Evolutionary conservation across 106 monocot genomes (phyloP), one percentile per base, ranked within the genome.

Genomic region (Platanthera guangdongensis): DNA sequence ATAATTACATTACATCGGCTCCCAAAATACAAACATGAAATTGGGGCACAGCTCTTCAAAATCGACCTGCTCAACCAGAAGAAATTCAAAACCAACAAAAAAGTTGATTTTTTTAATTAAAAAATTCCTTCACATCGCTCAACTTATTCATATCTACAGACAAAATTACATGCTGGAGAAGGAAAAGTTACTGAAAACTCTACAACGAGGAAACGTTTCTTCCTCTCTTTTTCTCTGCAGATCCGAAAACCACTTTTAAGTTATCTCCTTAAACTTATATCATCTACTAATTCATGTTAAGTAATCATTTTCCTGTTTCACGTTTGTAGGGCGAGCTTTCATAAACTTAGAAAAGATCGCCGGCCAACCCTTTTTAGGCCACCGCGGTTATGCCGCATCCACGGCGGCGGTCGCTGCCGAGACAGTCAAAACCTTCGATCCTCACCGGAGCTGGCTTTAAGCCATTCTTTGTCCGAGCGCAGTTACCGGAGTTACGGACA

Each of bases 351-450:
- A 39, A 67, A 39, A 67, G 70, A 71, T 46, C 15, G 47, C 70
- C 70, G 70, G 70, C 3, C n/a, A 13, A 51, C 7, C 9, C 9
- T 72, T 72, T 57, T 75, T 57, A 81, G 9, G 80, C 80, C 13
- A 81, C 68, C 21, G 82, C 83, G 4, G 83, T 53, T 48, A 78
- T 78, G 53, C 78, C 50, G 18, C 78, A 68, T 45, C 50, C 47
- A 71, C 68, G 8, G 28, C 70, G 83, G 60, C 73, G 62, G 74
- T 19, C 30, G 52, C 82, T 53, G 10, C 74, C 74, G 74, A 82
- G 78, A 74, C 82, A 83, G 15, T 83, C 75, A 75, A 83, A 83
- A 73, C 83, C 83, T 78, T 83, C 83, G 75, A 83, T n/a, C 47
- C 83, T 52, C 3, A 83, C 83, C 52, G 67, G 50, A 9, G 78